Evolutionary conservation across 2,329 filamentous ascomycete genomes (phyloP), one percentile per base, ranked within the genome.

Genomic region (Claviceps arundinis): DNA sequence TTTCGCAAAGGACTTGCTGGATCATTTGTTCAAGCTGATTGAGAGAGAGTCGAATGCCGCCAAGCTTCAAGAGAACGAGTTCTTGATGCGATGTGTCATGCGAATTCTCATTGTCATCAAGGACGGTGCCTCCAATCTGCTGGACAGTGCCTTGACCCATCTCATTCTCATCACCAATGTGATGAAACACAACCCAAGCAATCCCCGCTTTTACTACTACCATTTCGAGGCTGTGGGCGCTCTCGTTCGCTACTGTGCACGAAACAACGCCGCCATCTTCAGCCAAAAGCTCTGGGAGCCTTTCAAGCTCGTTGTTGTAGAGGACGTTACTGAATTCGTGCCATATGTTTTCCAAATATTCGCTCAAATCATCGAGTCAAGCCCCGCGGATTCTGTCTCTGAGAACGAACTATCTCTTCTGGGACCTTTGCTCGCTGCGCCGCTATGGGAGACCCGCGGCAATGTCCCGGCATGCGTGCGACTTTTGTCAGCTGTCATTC

Each of bases 21-120:
- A 88, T 51, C 91, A 97, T 63, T 75, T 98, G 13, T 97, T 98
- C 75, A 84, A 84, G 57, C 76, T 98, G 50, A 89, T 98, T 58
- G 87, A 94, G 64, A 88, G 86, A 64, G 85, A 95, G 60, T 75
- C 77, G 4, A 84, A 86, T 11, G 85, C 94, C 1, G 82, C 91
- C 57, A 98, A 97, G 74, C 82, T 98, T 56, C 93, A 98, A 64
- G 93, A 98, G 69, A 98, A 98, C 64, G 93, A 98, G 65, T 98
- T 97, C 67, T 68, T 98, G 63, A 97, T 98, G 90, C 87, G 89
- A 61, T 98, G 93, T 62, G 89, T 96, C 52, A 98, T 98, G 93
- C 82, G 93, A 60, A 91, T 98, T 13, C 75, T 98, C 55, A 89
- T 98, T 58, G 90, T 97, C 57, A 86, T 97, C 67, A 87, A 85